Conservation (phyloP, 306 rosid genomes). For the Vigna trinervia region DNA sequence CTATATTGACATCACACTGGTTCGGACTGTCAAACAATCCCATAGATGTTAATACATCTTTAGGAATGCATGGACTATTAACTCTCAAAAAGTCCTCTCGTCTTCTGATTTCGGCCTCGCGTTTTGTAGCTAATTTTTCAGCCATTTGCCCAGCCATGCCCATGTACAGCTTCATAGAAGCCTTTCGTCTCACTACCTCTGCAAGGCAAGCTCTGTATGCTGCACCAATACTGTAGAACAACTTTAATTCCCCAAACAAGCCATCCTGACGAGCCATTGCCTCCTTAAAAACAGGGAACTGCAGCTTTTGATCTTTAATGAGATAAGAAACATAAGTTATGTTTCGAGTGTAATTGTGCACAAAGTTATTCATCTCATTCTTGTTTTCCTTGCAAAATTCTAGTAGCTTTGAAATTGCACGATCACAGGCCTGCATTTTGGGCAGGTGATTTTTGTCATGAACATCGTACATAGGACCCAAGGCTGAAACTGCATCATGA, state of each 20-base stretch:
- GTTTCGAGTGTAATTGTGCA: slow-evolving; percentile 84
- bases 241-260: slow-evolving; percentile 75
- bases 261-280: slow-evolving; percentile 93
- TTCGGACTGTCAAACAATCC: slow-evolving; percentile 86
- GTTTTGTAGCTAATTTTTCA: slow-evolving; percentile 87
- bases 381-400: slow-evolving; percentile 79
- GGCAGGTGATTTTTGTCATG: slow-evolving; percentile 91
- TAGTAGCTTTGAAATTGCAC: slow-evolving; percentile 72
- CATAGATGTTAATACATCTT: slow-evolving; percentile 84
- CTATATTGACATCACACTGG: slow-evolving; percentile 93
- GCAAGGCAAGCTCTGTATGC: slow-evolving; percentile 97
- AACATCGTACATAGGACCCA: slow-evolving; percentile 99
- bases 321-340: slow-evolving; percentile 73
- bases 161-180: slow-evolving; percentile 94
- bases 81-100: slow-evolving; percentile 83
- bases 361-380: slow-evolving; percentile 81
- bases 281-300: slow-evolving; percentile 96
- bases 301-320: slow-evolving; percentile 91
- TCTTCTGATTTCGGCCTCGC: slow-evolving; percentile 79
- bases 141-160: slow-evolving; percentile 99
- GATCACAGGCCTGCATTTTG: slow-evolving; percentile 86
- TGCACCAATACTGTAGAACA: slow-evolving; percentile 83
- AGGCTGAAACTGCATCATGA: slow-evolving; percentile 98
- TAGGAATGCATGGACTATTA: slow-evolving; percentile 72
- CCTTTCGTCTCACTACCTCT: slow-evolving; percentile 94